Conservation (phyloP, 2,329 filamentous ascomycete species). For the Neopestalotiopsis sp. region DNA sequence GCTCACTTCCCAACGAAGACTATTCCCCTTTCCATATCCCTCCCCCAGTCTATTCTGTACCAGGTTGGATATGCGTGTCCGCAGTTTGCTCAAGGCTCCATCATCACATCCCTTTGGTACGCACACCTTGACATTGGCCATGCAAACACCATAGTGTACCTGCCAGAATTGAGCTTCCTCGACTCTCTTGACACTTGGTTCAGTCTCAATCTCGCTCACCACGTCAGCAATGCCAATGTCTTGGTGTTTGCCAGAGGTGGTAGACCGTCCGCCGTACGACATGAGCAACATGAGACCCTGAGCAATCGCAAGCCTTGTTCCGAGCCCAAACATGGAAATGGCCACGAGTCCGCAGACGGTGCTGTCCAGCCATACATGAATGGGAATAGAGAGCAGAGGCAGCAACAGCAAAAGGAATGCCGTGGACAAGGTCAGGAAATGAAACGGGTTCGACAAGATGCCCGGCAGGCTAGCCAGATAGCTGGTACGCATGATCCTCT, state of each 20-base stretch:
- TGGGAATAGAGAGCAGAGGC: constrained; percentile 79
- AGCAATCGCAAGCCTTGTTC: constrained; percentile 80
- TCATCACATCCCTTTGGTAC: constrained; percentile 71
- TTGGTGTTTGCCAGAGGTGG: constrained; percentile 35
- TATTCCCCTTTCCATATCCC: constrained; percentile 80
- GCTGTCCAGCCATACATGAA: constrained; percentile 84
- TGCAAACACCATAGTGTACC: constrained; percentile 94
- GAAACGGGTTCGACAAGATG: constrained; percentile 91
- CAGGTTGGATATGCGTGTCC: constrained; percentile 77
- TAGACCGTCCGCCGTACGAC: constrained; percentile 69
- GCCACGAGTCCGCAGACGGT: constrained; percentile 83
- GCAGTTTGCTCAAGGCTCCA: constrained; percentile 72
- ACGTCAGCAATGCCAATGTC: constrained; percentile 70
- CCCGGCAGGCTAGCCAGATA: constrained; percentile 83
- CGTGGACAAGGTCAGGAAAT: constrained; percentile 91
- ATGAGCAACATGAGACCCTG: constrained; percentile 95
- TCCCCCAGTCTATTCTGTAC: constrained; percentile 88
- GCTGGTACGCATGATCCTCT: constrained; percentile 86
- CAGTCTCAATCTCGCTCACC: constrained; percentile 83
- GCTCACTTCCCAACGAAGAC: constrained; percentile 91
- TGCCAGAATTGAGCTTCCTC: constrained; percentile 98
- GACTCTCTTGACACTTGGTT: constrained; percentile 76
- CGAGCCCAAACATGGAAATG: constrained; percentile 85
- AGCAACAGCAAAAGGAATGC: constrained; percentile 80
- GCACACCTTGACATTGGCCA: constrained; percentile 88